Base-by-base conservation (phyloP, 805 yeast species). In the Monosporozyma solicola region DNA sequence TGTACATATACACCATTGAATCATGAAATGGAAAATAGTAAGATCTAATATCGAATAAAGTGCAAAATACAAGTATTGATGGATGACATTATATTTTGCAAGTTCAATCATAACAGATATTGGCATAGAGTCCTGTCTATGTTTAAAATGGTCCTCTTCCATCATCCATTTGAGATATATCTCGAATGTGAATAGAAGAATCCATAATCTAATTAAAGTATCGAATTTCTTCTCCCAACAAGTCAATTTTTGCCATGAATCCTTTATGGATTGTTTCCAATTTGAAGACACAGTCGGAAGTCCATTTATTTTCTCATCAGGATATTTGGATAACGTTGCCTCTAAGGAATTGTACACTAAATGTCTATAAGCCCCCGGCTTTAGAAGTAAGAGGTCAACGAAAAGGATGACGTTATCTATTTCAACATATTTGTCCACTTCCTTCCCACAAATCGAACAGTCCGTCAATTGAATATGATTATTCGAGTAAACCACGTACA, bases 151-250 rank as follows among this genome's bases (percentile, higher is more conserved):
- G 59, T 79, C 81, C 66, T 92, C 99, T 55, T 86, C 91, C 53
- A 84, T 80, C 0, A 96, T 96, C 98, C 99, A 94, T 1, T 82
- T 83, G 51, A 94, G 68, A 65, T 94, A 94, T 4, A 92, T 92
- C 60, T 94, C 97, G 61, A 92, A 89, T 15, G 94, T 74, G 0
- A 87, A 72, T 51, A 85, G 74, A 41, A 92, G 72, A 3, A 86
- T 58, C 58, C 85, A 70, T 39, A 85, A 68, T 32, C 92, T 69
- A n/a, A 72, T 62, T 11, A 72, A 54, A 22, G 58, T 56, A 45
- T 65, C 66, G 49, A 55, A 60, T 43, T 56, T 59, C 31, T 50
- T 39, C 5, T 54, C 41, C 67, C 69, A 65, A 35, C 51, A 53
- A 2, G 20, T 13, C n/a, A 35, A 13, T n/a, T 15, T 35, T 15